phyloP scores from a whole-genome alignment of 768 basidiomycete genomes.

The Lepiota subincarnata region DNA sequence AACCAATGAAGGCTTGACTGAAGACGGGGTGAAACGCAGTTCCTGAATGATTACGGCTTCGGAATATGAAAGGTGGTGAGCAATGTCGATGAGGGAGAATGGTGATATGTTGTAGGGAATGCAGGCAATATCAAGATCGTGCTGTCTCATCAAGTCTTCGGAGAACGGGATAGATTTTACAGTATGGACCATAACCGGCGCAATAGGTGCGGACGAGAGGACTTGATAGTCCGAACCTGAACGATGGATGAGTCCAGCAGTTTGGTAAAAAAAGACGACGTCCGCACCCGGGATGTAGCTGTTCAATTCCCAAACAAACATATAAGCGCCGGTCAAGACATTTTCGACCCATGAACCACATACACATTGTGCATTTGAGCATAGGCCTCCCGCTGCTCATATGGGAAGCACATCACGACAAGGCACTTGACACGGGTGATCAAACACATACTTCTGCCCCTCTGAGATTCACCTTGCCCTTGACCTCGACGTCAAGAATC shows the following conservation, averaged over 20 bases:
- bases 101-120: conserved; percentile 56
- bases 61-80: conserved; percentile 28
- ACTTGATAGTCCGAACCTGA: conserved; percentile 43
- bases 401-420: not conserved
- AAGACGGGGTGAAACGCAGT: conserved; percentile 38
- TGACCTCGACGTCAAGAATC: conserved; percentile 53
- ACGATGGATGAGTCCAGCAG: not conserved
- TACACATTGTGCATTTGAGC: conserved; percentile 43
- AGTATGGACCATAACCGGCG: conserved; percentile 21
- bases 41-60: conserved; percentile 34
- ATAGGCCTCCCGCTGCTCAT: conserved; percentile 25
- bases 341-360: conserved; percentile 23
- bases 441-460: conserved; percentile 24
- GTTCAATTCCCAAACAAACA: not conserved
- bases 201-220: conserved; percentile 41
- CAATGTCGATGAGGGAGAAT: conserved; percentile 40
- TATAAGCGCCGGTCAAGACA: not conserved
- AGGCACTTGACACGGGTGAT: not conserved
- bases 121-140: conserved; percentile 47
- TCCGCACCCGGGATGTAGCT: conserved; percentile 44
- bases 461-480: conserved; percentile 29
- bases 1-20: conserved; percentile 44
- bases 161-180: conserved; percentile 43
- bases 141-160: conserved; percentile 40
- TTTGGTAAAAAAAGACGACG: not conserved